A percentile compares a stretch with the other conserved stretches of the same genome.
phyloP scores from a whole-genome alignment of 2,329 filamentous ascomycete species.

The Arthrinium puccinioides region DNA sequence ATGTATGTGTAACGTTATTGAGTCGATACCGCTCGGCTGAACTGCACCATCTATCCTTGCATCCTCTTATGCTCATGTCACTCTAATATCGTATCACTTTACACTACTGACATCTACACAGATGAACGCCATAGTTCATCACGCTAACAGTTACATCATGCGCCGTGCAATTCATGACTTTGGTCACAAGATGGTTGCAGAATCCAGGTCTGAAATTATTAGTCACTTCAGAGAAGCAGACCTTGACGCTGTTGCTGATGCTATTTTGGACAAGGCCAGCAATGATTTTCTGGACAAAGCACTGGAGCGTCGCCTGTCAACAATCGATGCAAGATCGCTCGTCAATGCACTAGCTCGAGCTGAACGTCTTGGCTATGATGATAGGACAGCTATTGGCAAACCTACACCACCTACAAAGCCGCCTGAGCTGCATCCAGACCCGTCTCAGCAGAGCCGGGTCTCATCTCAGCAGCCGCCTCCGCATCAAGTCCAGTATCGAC shows the following conservation, averaged over 20 bases:
- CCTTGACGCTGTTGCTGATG: constrained; percentile 36
- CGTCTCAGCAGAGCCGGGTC: too few species aligned
- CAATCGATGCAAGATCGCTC: constrained; percentile 45
- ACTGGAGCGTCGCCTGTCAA: constrained; percentile 42
- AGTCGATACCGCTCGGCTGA: too few species aligned
- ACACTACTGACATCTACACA: constrained; percentile 17
- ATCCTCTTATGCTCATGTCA: too few species aligned
- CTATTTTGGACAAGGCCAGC: constrained; percentile 39
- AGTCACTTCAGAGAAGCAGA: constrained; percentile 30
- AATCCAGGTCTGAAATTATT: constrained; percentile 34
- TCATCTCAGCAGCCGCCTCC: too few species aligned
- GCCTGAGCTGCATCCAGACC: too few species aligned
- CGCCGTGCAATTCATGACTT: constrained; percentile 34
- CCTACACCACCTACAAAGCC: too few species aligned
- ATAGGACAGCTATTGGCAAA: too few species aligned
- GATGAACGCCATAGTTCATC: constrained; percentile 43
- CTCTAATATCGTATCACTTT: too few species aligned
- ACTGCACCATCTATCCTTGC: background rate
- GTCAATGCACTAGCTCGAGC: constrained; percentile 50
- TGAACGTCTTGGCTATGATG: constrained; percentile 50
- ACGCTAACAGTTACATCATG: constrained; percentile 29
- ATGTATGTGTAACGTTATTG: too few species aligned
- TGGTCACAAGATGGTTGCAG: constrained; percentile 33
- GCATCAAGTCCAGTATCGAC: too few species aligned
- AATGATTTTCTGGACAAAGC: constrained; percentile 44